Conservation (phyloP, 164 flowering plant genomes). For the Piper betle region DNA sequence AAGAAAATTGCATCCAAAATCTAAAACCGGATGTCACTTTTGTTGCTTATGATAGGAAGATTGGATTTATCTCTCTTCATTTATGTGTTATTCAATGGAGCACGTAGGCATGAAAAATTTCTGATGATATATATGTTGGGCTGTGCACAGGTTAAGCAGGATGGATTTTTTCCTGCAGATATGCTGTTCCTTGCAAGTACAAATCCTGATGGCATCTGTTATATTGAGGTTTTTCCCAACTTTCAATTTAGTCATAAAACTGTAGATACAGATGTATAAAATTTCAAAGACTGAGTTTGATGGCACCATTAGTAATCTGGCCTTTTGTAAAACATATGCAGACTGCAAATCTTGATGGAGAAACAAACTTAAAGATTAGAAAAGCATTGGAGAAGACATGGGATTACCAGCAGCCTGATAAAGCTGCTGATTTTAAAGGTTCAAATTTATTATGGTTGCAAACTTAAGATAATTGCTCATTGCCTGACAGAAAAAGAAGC, state of each 20-base stretch:
- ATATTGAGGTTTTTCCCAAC: slow-evolving; percentile 53
- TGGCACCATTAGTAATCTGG: not conserved
- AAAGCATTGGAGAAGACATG: slow-evolving; percentile 94
- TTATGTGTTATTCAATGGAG: not conserved
- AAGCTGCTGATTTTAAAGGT: slow-evolving; percentile 90
- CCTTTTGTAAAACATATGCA: slow-evolving; percentile 12
- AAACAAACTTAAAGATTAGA: slow-evolving; percentile 95
- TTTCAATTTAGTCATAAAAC: not conserved
- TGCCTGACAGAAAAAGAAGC: too few species aligned
- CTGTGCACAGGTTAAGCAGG: slow-evolving; percentile 67
- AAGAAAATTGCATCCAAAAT: too few species aligned
- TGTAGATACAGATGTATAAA: not conserved
- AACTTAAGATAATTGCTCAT: too few species aligned
- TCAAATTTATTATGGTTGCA: too few species aligned
- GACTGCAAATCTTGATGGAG: slow-evolving; percentile 99
- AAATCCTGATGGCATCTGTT: slow-evolving; percentile 95
- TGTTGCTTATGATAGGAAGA: too few species aligned
- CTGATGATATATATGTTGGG: not conserved
- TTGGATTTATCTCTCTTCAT: too few species aligned
- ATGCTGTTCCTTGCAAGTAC: slow-evolving; percentile 76
- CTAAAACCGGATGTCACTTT: too few species aligned
- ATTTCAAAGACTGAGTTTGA: too few species aligned
- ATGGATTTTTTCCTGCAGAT: slow-evolving; percentile 93
- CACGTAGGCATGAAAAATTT: not conserved
- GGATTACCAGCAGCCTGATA: slow-evolving; percentile 85